Base-by-base conservation (phyloP, 257 asterid genomes). In the Solanum pennellii region DNA sequence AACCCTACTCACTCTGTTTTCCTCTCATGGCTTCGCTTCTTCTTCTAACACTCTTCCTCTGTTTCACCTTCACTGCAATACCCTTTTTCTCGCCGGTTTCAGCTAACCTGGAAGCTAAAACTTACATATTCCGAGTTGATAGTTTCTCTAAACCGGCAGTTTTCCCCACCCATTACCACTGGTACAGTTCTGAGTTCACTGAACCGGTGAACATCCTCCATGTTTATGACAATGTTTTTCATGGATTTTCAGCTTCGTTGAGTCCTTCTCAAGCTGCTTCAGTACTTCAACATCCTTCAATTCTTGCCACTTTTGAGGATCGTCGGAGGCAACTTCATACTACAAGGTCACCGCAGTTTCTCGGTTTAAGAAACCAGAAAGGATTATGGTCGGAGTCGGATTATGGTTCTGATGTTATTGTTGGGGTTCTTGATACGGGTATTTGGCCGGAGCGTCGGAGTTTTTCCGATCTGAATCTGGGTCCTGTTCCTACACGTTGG, bases 361-460 rank as follows among this genome's bases (percentile, higher is more conserved):
- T 97, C 3, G 99, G 99, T 21, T 93, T 97, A 35, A 91, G 98
- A 9, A 95, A 92, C 82, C 98, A 95, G 88, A 93, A 93, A n/a
- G 99, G 99, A 1, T 88, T 97, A 10, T 97, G 99, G 99, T 96
- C 98, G 29, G 98, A 94, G 21, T 95, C 99, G 0, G 99, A 97
- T 86, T 97, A 96, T 20, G 99, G 99, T 2, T 94, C 99, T 0
- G 99, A 97, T 75, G 97, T 97, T 2, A 94, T 97, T 1, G 88
- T 97, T 5, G 99, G 99, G 0, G 90, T 97, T 13, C 92, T 97
- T 7, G 99, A 96, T 42, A 97, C 99, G 0, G 99, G 99, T 2
- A 93, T 97, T 90, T 96, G 99, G 99, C 99, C 99, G 23, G 99
- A 97, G 91, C 89, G 98, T 3, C 82, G 98, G 90, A 96, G 99